Base-by-base conservation (phyloP, 371 early-diverging fungal genomes). In the Mucor irregularis region DNA sequence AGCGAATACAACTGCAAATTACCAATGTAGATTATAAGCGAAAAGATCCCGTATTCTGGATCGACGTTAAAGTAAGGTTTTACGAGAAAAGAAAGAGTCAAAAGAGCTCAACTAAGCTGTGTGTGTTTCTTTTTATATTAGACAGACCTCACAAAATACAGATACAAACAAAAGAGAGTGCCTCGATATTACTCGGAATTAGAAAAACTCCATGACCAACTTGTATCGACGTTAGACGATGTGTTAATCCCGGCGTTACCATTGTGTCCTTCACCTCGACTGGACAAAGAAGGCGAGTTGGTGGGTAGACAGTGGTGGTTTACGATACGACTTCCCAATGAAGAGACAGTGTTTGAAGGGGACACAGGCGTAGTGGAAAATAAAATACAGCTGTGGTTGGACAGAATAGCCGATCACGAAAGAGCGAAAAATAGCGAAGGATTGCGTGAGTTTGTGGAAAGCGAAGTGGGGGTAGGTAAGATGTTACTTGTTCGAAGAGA, bases 41-140 rank as follows among this genome's bases (percentile, higher is more conserved):
- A 10, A 72, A 68, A 57, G 78, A 78, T 53, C 78, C 78, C 25
- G 78, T 78, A 24, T 78, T 78, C 48, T 78, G 78, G 78, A 68
- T 78, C 34, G 71, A 74, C 31, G 66, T 68, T 14, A 47, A 54
- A 8, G 78, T 74, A 69, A 60, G 42, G n/a, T 7, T 31, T 4
- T 28, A 13, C n/a, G 24, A 34, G 4, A 34, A 34, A n/a, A 5
- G 16, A 39, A 44, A 44, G 25, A n/a, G 21, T 29, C 1, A 25
- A 28, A 21, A 6, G 21, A 22, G 16, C 8, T 9, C 22, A 28
- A 33, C 28, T 34, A 26, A n/a, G 21, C 9, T 31, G 14, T 55
- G 5, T 25, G 3, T n/a, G n/a, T n/a, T n/a, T n/a, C n/a, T 39
- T 8, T 7, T 39, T 19, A 0, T 39, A n/a, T 39, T 54, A 77